Evolutionary conservation across 345 rosid genomes (phyloP).

Genomic region (Rhizophora apiculata): DNA sequence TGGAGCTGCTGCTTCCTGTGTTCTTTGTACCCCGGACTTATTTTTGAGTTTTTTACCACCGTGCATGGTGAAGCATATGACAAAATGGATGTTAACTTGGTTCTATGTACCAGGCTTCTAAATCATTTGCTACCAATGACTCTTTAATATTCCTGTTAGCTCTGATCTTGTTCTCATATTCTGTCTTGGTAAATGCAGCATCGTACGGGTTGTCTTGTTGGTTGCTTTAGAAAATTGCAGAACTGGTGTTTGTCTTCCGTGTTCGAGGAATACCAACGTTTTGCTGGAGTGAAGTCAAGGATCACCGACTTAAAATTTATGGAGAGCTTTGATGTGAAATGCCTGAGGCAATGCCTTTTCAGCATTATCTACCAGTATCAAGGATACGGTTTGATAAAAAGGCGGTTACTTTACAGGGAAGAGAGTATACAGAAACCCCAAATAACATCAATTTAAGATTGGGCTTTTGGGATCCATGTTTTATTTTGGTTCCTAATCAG

Average conservation of each 20-base stretch:
- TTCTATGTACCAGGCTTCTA: background rate
- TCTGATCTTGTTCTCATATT: background rate
- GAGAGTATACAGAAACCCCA: constrained; percentile 51
- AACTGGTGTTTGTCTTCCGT: constrained; percentile 73
- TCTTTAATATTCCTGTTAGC: background rate
- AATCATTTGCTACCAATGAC: background rate
- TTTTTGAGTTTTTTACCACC: too few relatives aligned
- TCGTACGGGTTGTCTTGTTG: constrained; percentile 83
- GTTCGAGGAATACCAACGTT: constrained; percentile 65
- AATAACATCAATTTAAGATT: constrained; percentile 14
- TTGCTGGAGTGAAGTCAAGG: constrained; percentile 64
- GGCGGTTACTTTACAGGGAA: constrained; percentile 61
- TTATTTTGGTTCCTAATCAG: constrained; percentile 12
- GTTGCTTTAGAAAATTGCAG: constrained; percentile 79
- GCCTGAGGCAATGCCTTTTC: constrained; percentile 56
- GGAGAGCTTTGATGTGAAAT: constrained; percentile 44
- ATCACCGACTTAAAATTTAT: constrained; percentile 54
- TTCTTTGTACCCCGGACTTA: too few relatives aligned
- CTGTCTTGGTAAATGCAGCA: constrained; percentile 47
- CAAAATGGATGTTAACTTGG: too few relatives aligned
- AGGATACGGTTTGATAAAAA: constrained; percentile 57
- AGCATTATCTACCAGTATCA: constrained; percentile 74
- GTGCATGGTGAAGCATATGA: too few relatives aligned
- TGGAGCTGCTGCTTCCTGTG: too few relatives aligned
- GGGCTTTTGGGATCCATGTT: background rate